Conservation (phyloP, 2,329 filamentous ascomycete species). For the Cladophialophora chaetospira region DNA sequence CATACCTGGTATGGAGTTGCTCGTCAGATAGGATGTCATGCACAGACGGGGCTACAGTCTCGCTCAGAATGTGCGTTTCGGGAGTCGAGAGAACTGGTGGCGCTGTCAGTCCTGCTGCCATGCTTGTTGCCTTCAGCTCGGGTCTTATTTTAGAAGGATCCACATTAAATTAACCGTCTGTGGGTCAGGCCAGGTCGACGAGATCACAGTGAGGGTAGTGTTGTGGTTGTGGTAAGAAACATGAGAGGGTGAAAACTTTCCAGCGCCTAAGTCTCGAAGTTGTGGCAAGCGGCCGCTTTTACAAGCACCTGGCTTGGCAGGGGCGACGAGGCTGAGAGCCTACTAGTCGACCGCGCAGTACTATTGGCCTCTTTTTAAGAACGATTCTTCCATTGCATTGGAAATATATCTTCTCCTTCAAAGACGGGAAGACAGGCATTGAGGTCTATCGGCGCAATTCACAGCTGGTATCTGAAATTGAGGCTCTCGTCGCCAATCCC, state of each 20-base stretch:
- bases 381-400: too few species aligned
- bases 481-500: slow-evolving; percentile 1
- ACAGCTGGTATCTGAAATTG: slow-evolving; percentile 1
- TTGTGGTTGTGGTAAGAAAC: neutral
- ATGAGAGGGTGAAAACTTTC: neutral
- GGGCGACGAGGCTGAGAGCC: neutral
- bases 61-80: slow-evolving; percentile 62
- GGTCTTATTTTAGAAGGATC: neutral
- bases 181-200: too few species aligned
- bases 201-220: too few species aligned
- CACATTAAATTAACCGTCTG: too few species aligned
- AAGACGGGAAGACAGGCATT: too few species aligned
- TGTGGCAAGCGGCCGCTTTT: neutral
- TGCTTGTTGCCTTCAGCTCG: neutral
- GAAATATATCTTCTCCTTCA: too few species aligned
- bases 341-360: too few species aligned
- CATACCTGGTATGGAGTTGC: slow-evolving; percentile 76
- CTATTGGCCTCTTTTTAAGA: too few species aligned
- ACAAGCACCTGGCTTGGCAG: neutral
- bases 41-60: slow-evolving; percentile 41
- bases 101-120: slow-evolving; percentile 38
- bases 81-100: slow-evolving; percentile 65
- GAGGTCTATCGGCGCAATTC: too few species aligned
- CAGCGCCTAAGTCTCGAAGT: neutral
- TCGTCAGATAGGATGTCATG: slow-evolving; percentile 57